A percentile compares a stretch with the other conserved stretches of the same genome.
Evolutionary conservation across 306 rosid genomes (phyloP).

Genomic region (Malus asiatica): DNA sequence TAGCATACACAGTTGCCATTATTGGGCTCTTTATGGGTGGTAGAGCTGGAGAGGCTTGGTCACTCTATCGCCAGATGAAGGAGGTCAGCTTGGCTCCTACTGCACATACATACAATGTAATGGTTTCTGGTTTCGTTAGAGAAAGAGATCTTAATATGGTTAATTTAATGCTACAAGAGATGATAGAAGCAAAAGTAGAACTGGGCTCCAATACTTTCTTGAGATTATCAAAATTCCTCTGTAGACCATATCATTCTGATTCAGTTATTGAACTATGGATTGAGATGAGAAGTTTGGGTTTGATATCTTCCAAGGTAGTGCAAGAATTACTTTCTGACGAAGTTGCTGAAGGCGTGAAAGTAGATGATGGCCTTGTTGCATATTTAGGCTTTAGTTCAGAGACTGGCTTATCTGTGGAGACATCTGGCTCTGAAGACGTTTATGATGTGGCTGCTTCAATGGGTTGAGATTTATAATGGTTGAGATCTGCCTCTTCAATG

Average conservation of each 20-base stretch:
- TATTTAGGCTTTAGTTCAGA: slow-evolving; percentile 10
- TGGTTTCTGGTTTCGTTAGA: too few relatives aligned
- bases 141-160: too few relatives aligned
- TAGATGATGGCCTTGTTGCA: slow-evolving; percentile 18
- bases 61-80: too few relatives aligned
- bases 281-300: slow-evolving; percentile 47
- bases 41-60: too few relatives aligned
- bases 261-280: slow-evolving; percentile 22
- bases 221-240: too few relatives aligned
- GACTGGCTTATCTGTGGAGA: slow-evolving; percentile 12
- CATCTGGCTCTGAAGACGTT: slow-evolving; percentile 46
- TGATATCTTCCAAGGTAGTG: slow-evolving; percentile 31
- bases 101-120: too few relatives aligned
- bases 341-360: slow-evolving; percentile 5
- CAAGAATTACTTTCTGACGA: neutral
- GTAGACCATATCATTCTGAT: neutral
- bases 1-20: too few relatives aligned
- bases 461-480: neutral
- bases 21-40: too few relatives aligned
- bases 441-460: slow-evolving; percentile 38
- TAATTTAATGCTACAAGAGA: too few relatives aligned
- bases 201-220: too few relatives aligned
- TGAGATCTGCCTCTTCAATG: slow-evolving; percentile 13
- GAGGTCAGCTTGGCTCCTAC: too few relatives aligned
- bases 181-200: too few relatives aligned